Percentiles rank a stretch among this genome's conserved stretches.
Conservation (phyloP, 139 green algal genomes). For the Asterochloris sp. region DNA sequence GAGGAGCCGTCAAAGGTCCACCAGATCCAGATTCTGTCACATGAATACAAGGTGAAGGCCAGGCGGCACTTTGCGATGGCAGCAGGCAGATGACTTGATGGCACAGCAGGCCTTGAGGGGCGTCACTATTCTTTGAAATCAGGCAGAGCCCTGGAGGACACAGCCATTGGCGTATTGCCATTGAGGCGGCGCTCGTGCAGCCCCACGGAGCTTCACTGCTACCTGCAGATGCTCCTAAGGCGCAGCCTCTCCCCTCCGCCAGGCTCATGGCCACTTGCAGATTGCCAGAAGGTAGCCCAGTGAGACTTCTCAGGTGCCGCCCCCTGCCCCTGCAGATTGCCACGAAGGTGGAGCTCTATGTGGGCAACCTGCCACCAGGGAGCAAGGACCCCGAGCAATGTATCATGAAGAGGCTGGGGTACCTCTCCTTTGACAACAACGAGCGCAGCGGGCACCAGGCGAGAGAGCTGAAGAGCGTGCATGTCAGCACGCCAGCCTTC, state of each 20-base stretch:
- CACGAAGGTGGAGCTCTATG: conserved; percentile 77
- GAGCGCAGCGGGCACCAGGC: conserved; percentile 78
- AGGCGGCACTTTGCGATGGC: not conserved
- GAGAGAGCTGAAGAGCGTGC: conserved; percentile 90
- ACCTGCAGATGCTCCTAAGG: no score
- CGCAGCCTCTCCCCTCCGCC: no score
- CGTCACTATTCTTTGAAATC: not conserved
- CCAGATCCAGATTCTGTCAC: conserved; percentile 89
- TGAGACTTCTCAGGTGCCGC: not conserved
- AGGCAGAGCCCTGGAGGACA: not conserved
- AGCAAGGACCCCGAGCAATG: conserved; percentile 12
- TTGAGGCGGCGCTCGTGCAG: not conserved
- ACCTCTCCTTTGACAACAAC: conserved; percentile 88
- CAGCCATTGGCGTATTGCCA: not conserved
- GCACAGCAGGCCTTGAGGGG: not conserved
- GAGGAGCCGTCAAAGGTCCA: conserved; percentile 62
- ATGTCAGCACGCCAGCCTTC: conserved; percentile 56
- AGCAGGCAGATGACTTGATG: not conserved
- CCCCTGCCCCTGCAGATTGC: conserved; percentile 58
- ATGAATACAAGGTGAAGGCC: conserved; percentile 84
- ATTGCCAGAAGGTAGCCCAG: not conserved
- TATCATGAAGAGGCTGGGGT: conserved; percentile 73
- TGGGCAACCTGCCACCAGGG: conserved; percentile 37
- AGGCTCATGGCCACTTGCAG: not conserved
- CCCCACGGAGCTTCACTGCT: not conserved